Percentiles rank a stretch among this genome's conserved stretches.
Evolutionary conservation across 495 filamentous ascomycete genomes (phyloP).

Genomic region (Tirmania nivea): DNA sequence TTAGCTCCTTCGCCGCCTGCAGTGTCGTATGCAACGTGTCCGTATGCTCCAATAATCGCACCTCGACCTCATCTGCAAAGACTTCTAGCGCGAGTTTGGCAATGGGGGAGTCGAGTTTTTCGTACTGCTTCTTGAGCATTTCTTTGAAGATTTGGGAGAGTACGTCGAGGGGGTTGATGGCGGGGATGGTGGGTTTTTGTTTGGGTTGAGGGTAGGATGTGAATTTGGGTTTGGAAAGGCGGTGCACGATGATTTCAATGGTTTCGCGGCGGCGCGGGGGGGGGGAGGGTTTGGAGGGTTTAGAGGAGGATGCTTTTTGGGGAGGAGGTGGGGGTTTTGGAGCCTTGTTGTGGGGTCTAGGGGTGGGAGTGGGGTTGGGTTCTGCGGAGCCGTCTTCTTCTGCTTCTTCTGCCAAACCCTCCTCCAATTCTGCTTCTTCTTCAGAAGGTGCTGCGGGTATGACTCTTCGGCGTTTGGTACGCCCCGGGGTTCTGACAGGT

Average conservation of each 20-base stretch:
- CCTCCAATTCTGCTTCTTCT: background rate
- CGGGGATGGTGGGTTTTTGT: background rate
- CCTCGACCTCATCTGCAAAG: conserved; percentile 13
- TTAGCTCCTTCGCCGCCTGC: conserved; percentile 2
- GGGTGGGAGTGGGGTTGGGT: background rate
- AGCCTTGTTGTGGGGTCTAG: background rate
- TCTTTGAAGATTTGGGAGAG: conserved; percentile 11
- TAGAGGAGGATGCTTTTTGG: background rate
- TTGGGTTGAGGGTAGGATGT: background rate
- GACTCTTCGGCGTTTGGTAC: background rate
- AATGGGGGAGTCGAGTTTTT: conserved; percentile 2
- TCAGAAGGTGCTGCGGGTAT: background rate
- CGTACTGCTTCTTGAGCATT: conserved; percentile 7
- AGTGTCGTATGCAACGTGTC: conserved; percentile 12
- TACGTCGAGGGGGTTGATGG: conserved; percentile 13
- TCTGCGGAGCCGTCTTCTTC: background rate
- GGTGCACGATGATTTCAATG: background rate
- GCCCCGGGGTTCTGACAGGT: background rate
- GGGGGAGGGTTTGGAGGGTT: background rate
- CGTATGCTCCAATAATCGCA: conserved; percentile 14
- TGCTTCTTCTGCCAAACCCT: background rate
- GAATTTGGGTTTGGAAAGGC: background rate
- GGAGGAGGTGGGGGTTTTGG: background rate
- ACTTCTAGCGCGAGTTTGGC: conserved; percentile 9
- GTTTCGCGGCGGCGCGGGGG: background rate